Evolutionary conservation across 2,329 filamentous ascomycete genomes (phyloP).

Genomic region (Stagonosporopsis vannaccii): DNA sequence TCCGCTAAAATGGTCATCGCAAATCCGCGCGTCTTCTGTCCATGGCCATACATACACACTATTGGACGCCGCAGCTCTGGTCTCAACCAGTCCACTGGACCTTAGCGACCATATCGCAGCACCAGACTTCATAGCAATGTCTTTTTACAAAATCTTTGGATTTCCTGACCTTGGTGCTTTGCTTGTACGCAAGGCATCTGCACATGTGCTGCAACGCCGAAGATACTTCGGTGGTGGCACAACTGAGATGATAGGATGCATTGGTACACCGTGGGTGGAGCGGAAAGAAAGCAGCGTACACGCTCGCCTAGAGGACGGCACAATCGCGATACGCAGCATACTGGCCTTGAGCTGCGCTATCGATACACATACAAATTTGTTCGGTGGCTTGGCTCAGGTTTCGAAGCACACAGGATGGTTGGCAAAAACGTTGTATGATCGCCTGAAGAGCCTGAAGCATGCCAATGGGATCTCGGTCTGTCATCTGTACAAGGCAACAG

Average conservation of each 20-base stretch:
- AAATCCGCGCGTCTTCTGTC: constrained; percentile 23
- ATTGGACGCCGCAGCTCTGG: constrained; percentile 71
- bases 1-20: constrained; percentile 66
- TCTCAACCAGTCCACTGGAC: constrained; percentile 67
- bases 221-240: constrained; percentile 75
- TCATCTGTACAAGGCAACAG: constrained; percentile 63
- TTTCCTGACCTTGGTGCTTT: constrained; percentile 90
- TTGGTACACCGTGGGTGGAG: constrained; percentile 62
- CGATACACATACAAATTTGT: constrained; percentile 63
- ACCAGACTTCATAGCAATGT: constrained; percentile 84
- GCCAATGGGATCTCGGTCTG: constrained; percentile 60
- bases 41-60: constrained; percentile 69
- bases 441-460: constrained; percentile 60
- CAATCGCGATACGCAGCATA: constrained; percentile 70
- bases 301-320: constrained; percentile 71
- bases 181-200: constrained; percentile 77
- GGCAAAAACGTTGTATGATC: constrained; percentile 58
- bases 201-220: constrained; percentile 59
- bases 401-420: constrained; percentile 66
- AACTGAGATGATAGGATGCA: constrained; percentile 62
- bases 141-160: constrained; percentile 95
- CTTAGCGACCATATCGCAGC: constrained; percentile 64
- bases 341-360: constrained; percentile 68
- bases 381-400: constrained; percentile 65
- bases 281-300: constrained; percentile 63